phyloP scores from a whole-genome alignment of 108 stramenopile genomes.

The Schizochytrium sp. region DNA sequence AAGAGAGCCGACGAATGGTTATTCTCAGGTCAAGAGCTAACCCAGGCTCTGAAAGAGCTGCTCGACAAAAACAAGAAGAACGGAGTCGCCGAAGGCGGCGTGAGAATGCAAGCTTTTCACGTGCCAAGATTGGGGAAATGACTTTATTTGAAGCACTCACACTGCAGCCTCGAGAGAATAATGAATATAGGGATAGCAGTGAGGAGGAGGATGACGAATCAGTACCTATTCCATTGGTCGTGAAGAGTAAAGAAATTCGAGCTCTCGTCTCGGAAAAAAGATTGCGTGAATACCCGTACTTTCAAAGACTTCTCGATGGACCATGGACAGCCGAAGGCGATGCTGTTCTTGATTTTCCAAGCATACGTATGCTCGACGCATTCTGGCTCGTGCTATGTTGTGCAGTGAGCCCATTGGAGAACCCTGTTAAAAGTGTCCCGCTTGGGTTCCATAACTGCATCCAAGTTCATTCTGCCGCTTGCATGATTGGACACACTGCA shows the following conservation, averaged over 20 bases:
- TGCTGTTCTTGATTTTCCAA: slow-evolving; percentile 54
- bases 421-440: neutral
- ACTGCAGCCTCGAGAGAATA: too few species aligned
- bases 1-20: too few species aligned
- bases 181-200: too few species aligned
- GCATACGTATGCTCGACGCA: slow-evolving; percentile 49
- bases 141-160: too few species aligned
- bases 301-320: slow-evolving; percentile 25
- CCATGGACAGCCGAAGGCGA: slow-evolving; percentile 3
- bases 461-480: slow-evolving; percentile 25
- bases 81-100: too few species aligned
- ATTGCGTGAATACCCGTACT: slow-evolving; percentile 9
- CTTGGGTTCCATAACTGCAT: neutral
- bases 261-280: neutral
- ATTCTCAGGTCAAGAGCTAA: too few species aligned
- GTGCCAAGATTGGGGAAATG: too few species aligned
- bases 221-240: neutral
- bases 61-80: too few species aligned
- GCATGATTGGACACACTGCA: neutral
- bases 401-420: neutral
- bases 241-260: slow-evolving; percentile 5
- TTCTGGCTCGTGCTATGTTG: slow-evolving; percentile 43
- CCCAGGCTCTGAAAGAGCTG: too few species aligned
- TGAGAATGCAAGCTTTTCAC: too few species aligned
- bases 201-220: too few species aligned